A percentile compares a stretch with the other conserved stretches of the same genome.
Evolutionary conservation across 2,329 filamentous ascomycete genomes (phyloP).

Genomic region (Onygenales sp.): DNA sequence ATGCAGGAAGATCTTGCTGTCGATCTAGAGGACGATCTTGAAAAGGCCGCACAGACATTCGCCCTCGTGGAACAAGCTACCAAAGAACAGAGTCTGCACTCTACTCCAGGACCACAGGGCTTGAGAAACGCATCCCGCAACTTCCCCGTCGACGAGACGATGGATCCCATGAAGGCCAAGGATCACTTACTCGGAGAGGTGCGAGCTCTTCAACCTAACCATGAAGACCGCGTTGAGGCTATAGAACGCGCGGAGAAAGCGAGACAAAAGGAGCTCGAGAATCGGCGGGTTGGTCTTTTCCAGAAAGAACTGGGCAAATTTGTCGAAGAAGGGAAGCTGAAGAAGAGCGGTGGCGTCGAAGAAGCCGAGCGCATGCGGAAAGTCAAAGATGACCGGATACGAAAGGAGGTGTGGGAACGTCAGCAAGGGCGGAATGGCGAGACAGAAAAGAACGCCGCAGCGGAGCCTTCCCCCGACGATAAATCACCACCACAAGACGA

Average conservation of each 20-base stretch:
- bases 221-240: constrained; percentile 84
- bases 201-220: constrained; percentile 84
- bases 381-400: constrained; percentile 76
- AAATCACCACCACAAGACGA: neutral
- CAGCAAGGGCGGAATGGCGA: constrained; percentile 43
- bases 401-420: constrained; percentile 60
- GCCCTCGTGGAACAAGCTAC: constrained; percentile 93
- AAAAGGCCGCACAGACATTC: constrained; percentile 90
- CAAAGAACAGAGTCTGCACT: constrained; percentile 84
- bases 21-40: constrained; percentile 86
- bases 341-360: constrained; percentile 92
- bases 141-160: constrained; percentile 39
- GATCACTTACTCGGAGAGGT: constrained; percentile 90
- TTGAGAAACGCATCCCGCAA: constrained; percentile 44
- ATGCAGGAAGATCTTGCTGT: constrained; percentile 93
- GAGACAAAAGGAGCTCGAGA: constrained; percentile 78
- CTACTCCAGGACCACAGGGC: constrained; percentile 36
- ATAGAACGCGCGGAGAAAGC: constrained; percentile 95
- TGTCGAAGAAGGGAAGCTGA: constrained; percentile 81
- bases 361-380: constrained; percentile 80
- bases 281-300: constrained; percentile 63
- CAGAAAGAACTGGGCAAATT: constrained; percentile 78
- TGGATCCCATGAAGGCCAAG: constrained; percentile 73
- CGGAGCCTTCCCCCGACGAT: neutral
- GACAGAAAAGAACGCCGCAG: constrained; percentile 29